A percentile compares a stretch with the other conserved stretches of the same genome.
Evolutionary conservation across 805 yeast genomes (phyloP).

Genomic region (Torulaspora gathmanii): DNA sequence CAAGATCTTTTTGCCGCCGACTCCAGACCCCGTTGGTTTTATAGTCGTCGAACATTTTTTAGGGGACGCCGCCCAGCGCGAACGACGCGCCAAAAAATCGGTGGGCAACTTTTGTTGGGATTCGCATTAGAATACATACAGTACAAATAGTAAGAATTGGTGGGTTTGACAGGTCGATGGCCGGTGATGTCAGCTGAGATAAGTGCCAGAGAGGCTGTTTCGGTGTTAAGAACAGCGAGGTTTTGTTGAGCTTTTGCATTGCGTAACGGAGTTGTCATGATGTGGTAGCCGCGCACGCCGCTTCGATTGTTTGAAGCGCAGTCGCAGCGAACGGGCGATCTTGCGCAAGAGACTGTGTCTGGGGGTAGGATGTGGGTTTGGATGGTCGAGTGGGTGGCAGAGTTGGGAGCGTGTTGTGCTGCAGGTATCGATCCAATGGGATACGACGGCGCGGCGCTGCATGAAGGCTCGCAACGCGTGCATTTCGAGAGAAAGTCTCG

Average conservation of each 20-base stretch:
- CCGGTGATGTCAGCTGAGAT: neutral
- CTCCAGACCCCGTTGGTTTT: conserved; percentile 4
- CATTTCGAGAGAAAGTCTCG: conserved; percentile 4
- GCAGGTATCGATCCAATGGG: conserved; percentile 1
- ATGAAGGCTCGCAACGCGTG: conserved; percentile 3
- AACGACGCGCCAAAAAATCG: conserved; percentile 5
- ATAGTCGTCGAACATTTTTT: conserved; percentile 1
- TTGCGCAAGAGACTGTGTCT: neutral
- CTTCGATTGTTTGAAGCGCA: neutral
- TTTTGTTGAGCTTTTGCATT: conserved; percentile 1
- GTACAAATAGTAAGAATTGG: neutral
- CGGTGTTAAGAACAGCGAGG: neutral
- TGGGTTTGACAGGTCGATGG: neutral
- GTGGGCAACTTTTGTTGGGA: conserved; percentile 11
- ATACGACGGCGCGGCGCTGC: conserved; percentile 2
- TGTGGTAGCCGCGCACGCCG: neutral
- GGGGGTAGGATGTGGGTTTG: too few species aligned
- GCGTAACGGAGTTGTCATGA: neutral
- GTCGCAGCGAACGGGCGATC: neutral
- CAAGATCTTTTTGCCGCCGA: conserved; percentile 11
- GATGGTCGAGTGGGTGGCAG: neutral
- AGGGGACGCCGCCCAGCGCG: conserved; percentile 2
- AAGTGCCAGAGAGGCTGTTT: neutral
- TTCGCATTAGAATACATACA: conserved; percentile 1
- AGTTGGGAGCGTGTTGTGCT: conserved; percentile 1